Base-by-base conservation (phyloP, 768 basidiomycete genomes). In the Mrakia hoshinonis region DNA sequence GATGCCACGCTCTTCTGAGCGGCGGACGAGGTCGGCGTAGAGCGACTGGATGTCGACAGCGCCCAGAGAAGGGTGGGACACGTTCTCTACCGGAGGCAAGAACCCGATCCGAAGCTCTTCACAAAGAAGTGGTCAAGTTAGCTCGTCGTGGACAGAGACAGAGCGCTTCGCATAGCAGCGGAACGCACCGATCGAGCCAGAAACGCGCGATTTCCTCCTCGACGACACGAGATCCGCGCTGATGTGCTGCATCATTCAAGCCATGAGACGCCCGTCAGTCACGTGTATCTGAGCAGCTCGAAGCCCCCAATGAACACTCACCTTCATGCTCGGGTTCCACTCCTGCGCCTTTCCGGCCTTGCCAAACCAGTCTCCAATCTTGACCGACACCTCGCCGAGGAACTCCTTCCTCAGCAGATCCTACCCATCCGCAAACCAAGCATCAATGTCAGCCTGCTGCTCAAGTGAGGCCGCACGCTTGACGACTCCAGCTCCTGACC, bases 361-460 rank as follows among this genome's bases (percentile, higher is more conserved):
- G 12, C 73, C 74, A 76, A 93, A 96, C 91, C 92, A 95, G 43
- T 90, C 86, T 24, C 87, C 87, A n/a, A 95, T 77, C 0, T 86
- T 85, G 9, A 97, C 74, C 0, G 87, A 85, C 5, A 85, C 84
- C 79, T 99, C 95, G 20, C 96, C 96, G 20, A 99, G 83, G 78
- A 96, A 99, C 55, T 97, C 95, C 81, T 93, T 96, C 76, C 83
- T 85, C 76, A 92, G 78, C 74, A 90, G 82, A 39, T 81, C 78
- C 79, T 97, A 67, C 26, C 62, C n/a, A 74, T n/a, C 60, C 34
- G 18, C 47, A 48, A 67, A 34, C 55, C 39, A 15, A 29, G 34
- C 3, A 4, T 54, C 39, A 18, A 18, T 43, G 55, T 47, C 47
- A 55, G 52, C 52, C 34, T 10, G 2, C 52, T 43, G 52, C 3